Conservation (phyloP, 495 filamentous ascomycete species). For the Penicillium antarcticum region DNA sequence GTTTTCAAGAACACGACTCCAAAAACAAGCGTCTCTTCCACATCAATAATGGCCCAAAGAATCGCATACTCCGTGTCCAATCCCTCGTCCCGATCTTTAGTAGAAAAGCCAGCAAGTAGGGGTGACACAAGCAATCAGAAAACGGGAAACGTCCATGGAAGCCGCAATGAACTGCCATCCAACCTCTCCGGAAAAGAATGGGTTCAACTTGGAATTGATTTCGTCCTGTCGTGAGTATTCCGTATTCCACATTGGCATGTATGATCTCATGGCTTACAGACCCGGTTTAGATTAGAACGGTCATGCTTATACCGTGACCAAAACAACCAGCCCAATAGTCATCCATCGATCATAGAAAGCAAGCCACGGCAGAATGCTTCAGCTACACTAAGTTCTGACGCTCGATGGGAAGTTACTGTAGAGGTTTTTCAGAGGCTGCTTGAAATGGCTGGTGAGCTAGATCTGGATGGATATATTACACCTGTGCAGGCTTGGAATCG, state of each 20-base stretch:
- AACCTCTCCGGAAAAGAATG: not conserved
- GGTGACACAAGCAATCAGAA: not conserved
- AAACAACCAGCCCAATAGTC: conserved; percentile 2
- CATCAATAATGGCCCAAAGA: not conserved
- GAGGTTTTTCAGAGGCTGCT: conserved; percentile 11
- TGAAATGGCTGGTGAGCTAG: conserved; percentile 12
- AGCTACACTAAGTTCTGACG: not conserved
- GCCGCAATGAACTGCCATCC: not conserved
- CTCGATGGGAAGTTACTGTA: conserved; percentile 10
- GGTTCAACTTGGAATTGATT: conserved; percentile 14
- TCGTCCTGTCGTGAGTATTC: conserved; percentile 15
- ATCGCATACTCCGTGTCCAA: not conserved
- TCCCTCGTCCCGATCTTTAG: not conserved
- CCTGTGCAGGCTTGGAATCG: conserved; percentile 21
- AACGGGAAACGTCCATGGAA: not conserved
- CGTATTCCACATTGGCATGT: not conserved
- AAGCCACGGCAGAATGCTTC: conserved; percentile 7
- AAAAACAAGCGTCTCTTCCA: not conserved
- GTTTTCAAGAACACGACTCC: no score
- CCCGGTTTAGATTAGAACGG: conserved; percentile 9
- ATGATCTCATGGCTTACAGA: not conserved
- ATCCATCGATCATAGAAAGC: conserved; percentile 13
- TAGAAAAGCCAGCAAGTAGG: not conserved
- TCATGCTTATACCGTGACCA: conserved; percentile 14
- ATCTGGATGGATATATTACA: conserved; percentile 12